phyloP scores from a whole-genome alignment of 768 basidiomycete species.

The Sporobolomyces roseus region DNA sequence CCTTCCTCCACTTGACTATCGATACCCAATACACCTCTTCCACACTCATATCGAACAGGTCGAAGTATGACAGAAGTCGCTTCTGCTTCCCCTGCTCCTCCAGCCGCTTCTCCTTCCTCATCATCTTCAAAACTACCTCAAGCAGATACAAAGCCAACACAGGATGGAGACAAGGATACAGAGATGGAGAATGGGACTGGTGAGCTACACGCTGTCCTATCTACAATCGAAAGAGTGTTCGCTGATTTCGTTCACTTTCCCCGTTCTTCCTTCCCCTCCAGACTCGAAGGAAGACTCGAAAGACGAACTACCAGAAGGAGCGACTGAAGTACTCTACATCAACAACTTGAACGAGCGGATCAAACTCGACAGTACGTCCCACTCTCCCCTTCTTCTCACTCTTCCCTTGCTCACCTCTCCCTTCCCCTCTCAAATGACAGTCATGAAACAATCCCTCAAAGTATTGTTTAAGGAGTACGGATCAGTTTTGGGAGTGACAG shows the following conservation, averaged over 20 bases:
- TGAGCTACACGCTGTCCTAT: not conserved
- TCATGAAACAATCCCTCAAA: conserved; percentile 79
- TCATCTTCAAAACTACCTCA: not conserved
- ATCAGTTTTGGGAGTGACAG: conserved; percentile 88
- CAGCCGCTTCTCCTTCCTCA: not conserved
- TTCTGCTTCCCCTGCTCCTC: not conserved
- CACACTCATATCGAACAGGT: no score
- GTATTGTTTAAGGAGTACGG: conserved; percentile 91
- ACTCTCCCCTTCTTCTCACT: not conserved
- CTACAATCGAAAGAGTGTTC: not conserved
- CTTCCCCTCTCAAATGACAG: conserved; percentile 51
- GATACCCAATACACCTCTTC: no score
- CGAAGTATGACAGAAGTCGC: no score
- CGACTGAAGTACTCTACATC: conserved; percentile 48
- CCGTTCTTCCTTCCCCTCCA: not conserved
- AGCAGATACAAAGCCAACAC: not conserved
- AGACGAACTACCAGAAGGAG: conserved; percentile 17
- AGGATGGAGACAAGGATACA: conserved; percentile 15
- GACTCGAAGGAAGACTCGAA: not conserved
- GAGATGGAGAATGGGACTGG: conserved; percentile 17
- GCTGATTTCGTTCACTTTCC: not conserved
- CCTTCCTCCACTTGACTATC: no score
- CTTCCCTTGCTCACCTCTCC: not conserved
- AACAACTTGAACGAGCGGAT: conserved; percentile 54
- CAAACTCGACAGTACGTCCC: conserved; percentile 47